phyloP scores from a whole-genome alignment of 305 asterid species.

The Fraxinus sp. region DNA sequence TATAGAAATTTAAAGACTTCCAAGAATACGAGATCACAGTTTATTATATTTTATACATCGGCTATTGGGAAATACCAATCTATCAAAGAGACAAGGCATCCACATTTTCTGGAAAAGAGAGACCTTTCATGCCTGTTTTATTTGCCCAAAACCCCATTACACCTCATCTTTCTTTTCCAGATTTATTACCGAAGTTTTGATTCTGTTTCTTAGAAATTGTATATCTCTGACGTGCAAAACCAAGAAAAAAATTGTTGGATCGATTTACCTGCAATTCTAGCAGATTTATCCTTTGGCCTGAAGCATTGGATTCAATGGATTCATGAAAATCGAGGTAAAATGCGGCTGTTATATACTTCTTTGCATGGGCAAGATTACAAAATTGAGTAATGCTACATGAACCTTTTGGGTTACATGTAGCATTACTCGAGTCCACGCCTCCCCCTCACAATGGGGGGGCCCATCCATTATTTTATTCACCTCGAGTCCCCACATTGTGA shows the following conservation, averaged over 20 bases:
- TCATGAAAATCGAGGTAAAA: slow-evolving; percentile 4
- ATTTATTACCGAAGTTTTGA: not conserved
- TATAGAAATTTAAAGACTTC: not conserved
- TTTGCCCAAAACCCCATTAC: slow-evolving; percentile 11
- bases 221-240: not conserved
- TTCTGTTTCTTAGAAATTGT: not conserved
- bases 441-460: no score
- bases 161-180: not conserved
- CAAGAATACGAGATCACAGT: not conserved
- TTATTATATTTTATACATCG: not conserved
- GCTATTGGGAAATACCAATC: not conserved
- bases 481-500: no score
- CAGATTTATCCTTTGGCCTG: not conserved
- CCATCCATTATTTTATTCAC: no score
- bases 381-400: no score
- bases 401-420: no score
- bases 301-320: slow-evolving; percentile 3
- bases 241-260: not conserved
- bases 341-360: not conserved
- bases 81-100: not conserved
- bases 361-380: slow-evolving; percentile 5
- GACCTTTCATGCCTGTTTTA: not conserved
- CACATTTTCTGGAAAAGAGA: slow-evolving; percentile 6
- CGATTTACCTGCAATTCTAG: not conserved
- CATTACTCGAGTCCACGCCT: no score